Base-by-base conservation (phyloP, 192 early-diverging fungal species). In the Phycomyces blakesleeanus region DNA sequence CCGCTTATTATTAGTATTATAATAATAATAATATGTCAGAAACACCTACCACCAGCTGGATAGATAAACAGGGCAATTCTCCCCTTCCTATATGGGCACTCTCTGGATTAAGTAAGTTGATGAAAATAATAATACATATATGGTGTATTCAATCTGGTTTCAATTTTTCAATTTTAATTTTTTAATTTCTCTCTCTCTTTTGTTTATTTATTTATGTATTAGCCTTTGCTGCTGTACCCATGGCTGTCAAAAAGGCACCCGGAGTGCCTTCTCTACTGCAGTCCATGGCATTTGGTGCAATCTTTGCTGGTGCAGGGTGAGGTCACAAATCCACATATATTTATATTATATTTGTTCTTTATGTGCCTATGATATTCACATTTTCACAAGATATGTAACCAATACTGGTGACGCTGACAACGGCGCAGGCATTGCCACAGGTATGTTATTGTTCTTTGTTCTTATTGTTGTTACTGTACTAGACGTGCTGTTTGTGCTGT, bases 401-500 rank as follows among this genome's bases (percentile, higher is more conserved):
- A 25, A 69, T 51, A 49, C 53, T 24, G 74, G 74, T 29, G 74
- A 76, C 55, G 22, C 56, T 22, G 74, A 76, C 39, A 76, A 76
- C 54, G 74, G 68, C 37, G 68, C 74, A 49, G 74, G 74, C 21
- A 76, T 76, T 24, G 68, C 74, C 18, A 76, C 74, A 71, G 74
- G 74, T 76, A 67, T 51, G 41, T 21, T 10, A 7, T 34, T 34
- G 29, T 34, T 34, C n/a, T n/a, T n/a, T n/a, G n/a, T n/a, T 41
- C 6, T 41, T 41, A 41, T 14, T 41, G 9, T 37, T 1, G 29
- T 37, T 24, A 51, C 5, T 29, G 18, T 41, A 21, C 8, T 14
- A 47, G 40, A 0, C 22, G n/a, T n/a, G n/a, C n/a, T n/a, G n/a
- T n/a, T n/a, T n/a, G n/a, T n/a, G n/a, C n/a, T 15, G 15, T 55